Evolutionary conservation across 495 filamentous ascomycete genomes (phyloP), one percentile per base, ranked within the genome.

Genomic region (Aspergillus ellipticus): DNA sequence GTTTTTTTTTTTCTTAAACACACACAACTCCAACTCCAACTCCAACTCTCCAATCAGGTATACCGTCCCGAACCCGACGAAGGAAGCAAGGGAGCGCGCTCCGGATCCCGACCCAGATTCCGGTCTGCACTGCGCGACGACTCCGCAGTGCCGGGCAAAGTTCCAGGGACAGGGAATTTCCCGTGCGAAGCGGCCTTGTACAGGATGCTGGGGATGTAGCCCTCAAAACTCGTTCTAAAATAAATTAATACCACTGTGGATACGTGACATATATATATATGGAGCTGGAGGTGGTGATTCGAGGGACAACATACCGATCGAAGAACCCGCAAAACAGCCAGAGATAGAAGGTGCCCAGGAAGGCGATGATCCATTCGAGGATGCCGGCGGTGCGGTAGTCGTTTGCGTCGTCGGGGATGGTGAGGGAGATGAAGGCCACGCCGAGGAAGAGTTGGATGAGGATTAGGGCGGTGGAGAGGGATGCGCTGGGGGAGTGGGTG

Each of bases 291-390:
- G n/a, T n/a, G n/a, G n/a, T n/a, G n/a, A n/a, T n/a, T n/a, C n/a
- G 21, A 20, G 21, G 26, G 16, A 45, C 35, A 15, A 29, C 29
- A 17, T 59, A 64, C 58, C 62, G 43, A 59, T 65, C 62, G 4
- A 65, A 57, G 47, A 65, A 65, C 9, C 62, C 62, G 37, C 55
- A 54, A 47, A 65, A 61, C 11, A 65, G 24, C 62, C 62, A 65
- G 29, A 65, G 45, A 57, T 65, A 65, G 8, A 59, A 31, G 1
- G 62, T 61, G 6, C 62, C 62, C 26, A 65, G 50, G 33, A 65
- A 65, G 0, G 56, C 62, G 46, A 65, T 65, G 6, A 65, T 50
- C 62, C 62, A 65, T 49, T 65, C 62, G 17, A 65, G 35, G 20
- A 65, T 61, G 2, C 53, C 62, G 16, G 58, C 62, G 4, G 48